Evolutionary conservation across 495 filamentous ascomycete genomes (phyloP).

Genomic region (Halenospora varia): DNA sequence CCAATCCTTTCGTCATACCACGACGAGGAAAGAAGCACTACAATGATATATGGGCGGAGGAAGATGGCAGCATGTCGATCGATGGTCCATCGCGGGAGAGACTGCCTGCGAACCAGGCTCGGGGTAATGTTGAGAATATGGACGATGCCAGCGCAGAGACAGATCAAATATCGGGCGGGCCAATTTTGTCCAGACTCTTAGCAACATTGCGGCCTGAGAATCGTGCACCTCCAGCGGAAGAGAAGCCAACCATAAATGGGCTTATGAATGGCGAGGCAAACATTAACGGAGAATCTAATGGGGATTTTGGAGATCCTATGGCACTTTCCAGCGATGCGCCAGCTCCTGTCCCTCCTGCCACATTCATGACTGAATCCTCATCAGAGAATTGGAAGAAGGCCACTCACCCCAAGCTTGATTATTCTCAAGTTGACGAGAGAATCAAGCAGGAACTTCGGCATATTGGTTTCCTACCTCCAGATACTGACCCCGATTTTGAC

Average conservation of each 20-base stretch:
- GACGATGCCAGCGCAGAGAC: conserved; percentile 81
- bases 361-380: conserved; percentile 70
- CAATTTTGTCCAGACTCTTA: conserved; percentile 77
- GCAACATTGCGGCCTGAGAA: conserved; percentile 80
- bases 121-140: conserved; percentile 79
- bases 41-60: conserved; percentile 86
- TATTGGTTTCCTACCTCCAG: conserved; percentile 78
- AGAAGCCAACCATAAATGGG: conserved; percentile 52
- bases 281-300: conserved; percentile 47
- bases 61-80: conserved; percentile 73
- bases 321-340: conserved; percentile 35
- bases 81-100: conserved; percentile 59
- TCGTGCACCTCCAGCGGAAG: conserved; percentile 56
- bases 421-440: conserved; percentile 80
- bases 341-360: conserved; percentile 58
- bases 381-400: conserved; percentile 54
- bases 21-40: conserved; percentile 82
- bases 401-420: conserved; percentile 66
- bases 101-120: conserved; percentile 72
- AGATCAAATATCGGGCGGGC: conserved; percentile 87
- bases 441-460: conserved; percentile 89
- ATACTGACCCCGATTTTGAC: conserved; percentile 71
- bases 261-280: conserved; percentile 48
- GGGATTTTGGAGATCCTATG: conserved; percentile 33
- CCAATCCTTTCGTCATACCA: conserved; percentile 79